Percentiles rank a stretch among this genome's conserved stretches.
Conservation (phyloP, 768 basidiomycete species). For the Pleurotus giganteus region DNA sequence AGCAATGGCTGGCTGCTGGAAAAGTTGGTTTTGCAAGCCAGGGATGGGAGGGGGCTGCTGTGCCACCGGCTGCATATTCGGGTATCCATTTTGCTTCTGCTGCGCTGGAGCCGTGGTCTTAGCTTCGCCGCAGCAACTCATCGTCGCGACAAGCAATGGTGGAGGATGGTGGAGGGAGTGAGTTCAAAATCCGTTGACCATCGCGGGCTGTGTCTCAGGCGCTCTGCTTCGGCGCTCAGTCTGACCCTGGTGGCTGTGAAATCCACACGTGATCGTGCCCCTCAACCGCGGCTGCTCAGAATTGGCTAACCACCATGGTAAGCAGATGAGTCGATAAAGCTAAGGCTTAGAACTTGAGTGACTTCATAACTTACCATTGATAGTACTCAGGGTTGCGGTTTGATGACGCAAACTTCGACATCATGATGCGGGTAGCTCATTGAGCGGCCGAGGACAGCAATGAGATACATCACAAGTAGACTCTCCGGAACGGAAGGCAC, state of each 20-base stretch:
- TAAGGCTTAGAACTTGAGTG: no score
- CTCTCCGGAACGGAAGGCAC: not conserved
- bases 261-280: not conserved
- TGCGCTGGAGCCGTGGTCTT: constrained; percentile 25
- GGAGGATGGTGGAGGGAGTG: constrained; percentile 7
- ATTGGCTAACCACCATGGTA: no score
- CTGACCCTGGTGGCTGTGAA: constrained; percentile 3
- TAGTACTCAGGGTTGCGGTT: no score
- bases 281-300: no score
- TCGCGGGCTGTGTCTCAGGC: constrained; percentile 10
- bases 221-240: not conserved
- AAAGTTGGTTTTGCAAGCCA: constrained; percentile 40
- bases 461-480: not conserved
- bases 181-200: constrained; percentile 8
- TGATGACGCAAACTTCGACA: not conserved
- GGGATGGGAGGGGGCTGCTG: constrained; percentile 52
- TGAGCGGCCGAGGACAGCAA: not conserved
- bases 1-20: constrained; percentile 40
- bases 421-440: not conserved
- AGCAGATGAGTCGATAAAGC: no score
- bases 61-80: constrained; percentile 32
- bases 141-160: constrained; percentile 24
- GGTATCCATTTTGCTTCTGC: constrained; percentile 21
- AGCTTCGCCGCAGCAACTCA: constrained; percentile 70
- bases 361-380: no score